These are phyloP conservation scores for Cladophialophora yegresii DNA, from an alignment of 2,329 filamentous ascomycete genomes.

Conservation along the genomic window DNA sequence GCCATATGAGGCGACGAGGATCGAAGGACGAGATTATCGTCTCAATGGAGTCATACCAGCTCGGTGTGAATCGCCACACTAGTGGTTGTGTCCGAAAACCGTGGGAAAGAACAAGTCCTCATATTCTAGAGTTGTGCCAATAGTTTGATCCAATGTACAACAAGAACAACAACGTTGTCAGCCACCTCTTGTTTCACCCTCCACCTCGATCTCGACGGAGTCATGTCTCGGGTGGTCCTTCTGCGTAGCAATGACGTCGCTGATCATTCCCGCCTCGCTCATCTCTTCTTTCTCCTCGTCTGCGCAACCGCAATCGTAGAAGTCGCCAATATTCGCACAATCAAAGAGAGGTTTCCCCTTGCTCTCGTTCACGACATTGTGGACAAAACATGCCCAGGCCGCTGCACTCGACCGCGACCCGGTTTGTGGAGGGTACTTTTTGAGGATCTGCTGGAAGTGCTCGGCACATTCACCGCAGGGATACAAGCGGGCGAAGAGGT, in stretches of 20 bases:
- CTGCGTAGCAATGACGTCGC: conserved; percentile 25
- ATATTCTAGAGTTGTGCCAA: background rate
- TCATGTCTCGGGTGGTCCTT: conserved; percentile 21
- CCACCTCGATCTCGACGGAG: conserved; percentile 34
- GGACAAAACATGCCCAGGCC: conserved; percentile 67
- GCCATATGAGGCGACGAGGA: conserved; percentile 21
- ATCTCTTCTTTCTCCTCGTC: conserved; percentile 52
- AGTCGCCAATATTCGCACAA: conserved; percentile 65
- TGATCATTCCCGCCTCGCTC: conserved; percentile 28
- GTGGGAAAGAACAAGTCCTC: background rate
- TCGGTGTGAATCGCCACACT: conserved; percentile 19
- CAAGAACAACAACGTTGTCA: conserved; percentile 19
- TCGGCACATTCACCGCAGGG: conserved; percentile 68
- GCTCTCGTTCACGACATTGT: conserved; percentile 66
- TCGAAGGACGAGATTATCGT: conserved; percentile 24
- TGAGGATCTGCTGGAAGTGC: conserved; percentile 63
- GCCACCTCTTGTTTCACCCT: conserved; percentile 36
- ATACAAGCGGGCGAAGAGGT: conserved; percentile 66
- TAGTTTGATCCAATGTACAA: conserved; percentile 3
- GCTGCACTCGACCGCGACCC: conserved; percentile 63
- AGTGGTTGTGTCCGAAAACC: background rate
- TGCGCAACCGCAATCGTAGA: conserved; percentile 67
- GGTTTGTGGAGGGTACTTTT: conserved; percentile 65
- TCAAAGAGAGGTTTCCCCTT: conserved; percentile 63
- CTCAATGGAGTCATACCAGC: conserved; percentile 19